These are phyloP conservation scores for Chiua virens DNA, from an alignment of 768 basidiomycete genomes.

Conservation along the genomic window DNA sequence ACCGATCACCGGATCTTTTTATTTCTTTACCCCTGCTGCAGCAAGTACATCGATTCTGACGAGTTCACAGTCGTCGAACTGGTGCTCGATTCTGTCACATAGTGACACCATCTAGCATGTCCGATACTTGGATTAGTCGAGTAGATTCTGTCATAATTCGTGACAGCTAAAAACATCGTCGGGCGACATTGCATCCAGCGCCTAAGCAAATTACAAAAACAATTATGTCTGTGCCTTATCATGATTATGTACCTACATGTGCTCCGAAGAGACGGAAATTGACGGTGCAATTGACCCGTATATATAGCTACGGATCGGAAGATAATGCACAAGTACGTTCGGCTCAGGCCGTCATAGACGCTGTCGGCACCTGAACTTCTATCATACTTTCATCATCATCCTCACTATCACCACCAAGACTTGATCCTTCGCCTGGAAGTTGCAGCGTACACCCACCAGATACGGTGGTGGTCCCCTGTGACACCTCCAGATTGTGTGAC, in stretches of 20 bases:
- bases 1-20: not conserved
- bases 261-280: not conserved
- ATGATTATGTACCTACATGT: too few relatives aligned
- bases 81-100: not conserved
- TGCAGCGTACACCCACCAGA: not conserved
- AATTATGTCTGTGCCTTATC: too few relatives aligned
- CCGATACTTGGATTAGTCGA: too few relatives aligned
- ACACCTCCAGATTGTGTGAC: constrained; percentile 25
- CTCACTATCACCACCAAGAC: constrained; percentile 11
- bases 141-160: too few relatives aligned
- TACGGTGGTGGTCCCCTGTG: not conserved
- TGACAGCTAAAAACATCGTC: too few relatives aligned
- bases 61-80: not conserved
- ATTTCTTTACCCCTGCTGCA: not conserved
- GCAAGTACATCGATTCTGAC: not conserved
- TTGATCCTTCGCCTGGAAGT: constrained; percentile 2
- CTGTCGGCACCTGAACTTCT: constrained; percentile 26
- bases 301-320: not conserved
- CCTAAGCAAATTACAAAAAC: too few relatives aligned
- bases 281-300: not conserved
- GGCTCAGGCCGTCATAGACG: constrained; percentile 15
- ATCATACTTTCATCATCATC: constrained; percentile 27
- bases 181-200: too few relatives aligned
- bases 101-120: not conserved
- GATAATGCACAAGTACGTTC: not conserved